Conservation (phyloP, 192 early-diverging fungal genomes). For the Podila clonocystis region DNA sequence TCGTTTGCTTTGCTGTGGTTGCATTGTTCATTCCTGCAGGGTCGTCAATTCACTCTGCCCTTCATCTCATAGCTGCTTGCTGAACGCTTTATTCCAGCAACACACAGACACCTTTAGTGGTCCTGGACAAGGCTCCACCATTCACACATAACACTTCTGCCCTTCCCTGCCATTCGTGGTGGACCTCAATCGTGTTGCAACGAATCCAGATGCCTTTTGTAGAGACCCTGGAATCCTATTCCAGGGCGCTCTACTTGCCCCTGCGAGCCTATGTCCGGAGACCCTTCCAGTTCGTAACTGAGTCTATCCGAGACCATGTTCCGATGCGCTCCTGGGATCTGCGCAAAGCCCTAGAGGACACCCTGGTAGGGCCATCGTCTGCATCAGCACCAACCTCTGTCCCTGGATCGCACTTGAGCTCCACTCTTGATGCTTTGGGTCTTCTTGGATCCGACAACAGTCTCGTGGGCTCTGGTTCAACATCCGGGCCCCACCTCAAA, state of each 20-base stretch:
- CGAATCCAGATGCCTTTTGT: conserved; percentile 54
- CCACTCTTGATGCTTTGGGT: not conserved
- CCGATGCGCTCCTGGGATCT: conserved; percentile 23
- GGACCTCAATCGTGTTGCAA: conserved; percentile 38
- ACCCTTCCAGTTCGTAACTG: conserved; percentile 42
- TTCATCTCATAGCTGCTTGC: not conserved
- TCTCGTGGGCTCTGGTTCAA: not conserved
- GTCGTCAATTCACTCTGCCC: not conserved
- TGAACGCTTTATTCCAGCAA: no score
- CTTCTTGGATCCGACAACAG: not conserved
- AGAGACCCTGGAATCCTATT: conserved; percentile 53
- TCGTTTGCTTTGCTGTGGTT: not conserved
- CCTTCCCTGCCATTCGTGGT: not conserved
- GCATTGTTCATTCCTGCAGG: not conserved
- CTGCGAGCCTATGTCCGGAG: conserved; percentile 44
- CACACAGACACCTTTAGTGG: no score
- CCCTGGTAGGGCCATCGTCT: conserved; percentile 8
- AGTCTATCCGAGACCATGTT: conserved; percentile 45
- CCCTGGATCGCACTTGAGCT: not conserved
- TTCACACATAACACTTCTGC: not conserved
- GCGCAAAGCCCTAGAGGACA: conserved; percentile 34
- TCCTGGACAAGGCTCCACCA: not conserved
- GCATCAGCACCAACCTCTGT: not conserved
- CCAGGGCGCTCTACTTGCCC: conserved; percentile 52
- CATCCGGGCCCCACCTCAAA: not conserved